phyloP scores from a whole-genome alignment of 1,139 yeast genomes.

The Scheffersomyces titani region DNA sequence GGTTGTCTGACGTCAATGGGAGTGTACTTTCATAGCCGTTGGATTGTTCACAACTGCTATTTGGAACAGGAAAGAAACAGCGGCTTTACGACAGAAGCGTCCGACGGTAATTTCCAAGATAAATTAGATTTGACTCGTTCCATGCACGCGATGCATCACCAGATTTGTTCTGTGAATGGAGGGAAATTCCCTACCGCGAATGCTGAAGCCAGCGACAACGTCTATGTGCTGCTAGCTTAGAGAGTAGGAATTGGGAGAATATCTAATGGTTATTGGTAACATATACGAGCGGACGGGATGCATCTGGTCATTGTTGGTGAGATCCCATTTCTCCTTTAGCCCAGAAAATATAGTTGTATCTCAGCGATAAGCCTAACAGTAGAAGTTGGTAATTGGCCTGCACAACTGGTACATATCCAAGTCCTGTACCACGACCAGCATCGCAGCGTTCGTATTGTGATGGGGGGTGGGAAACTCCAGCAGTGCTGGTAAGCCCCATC shows the following conservation, averaged over 20 bases:
- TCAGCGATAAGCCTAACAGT: not conserved
- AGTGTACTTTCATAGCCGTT: not conserved
- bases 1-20: not conserved
- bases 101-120: conserved; percentile 1
- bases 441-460: not conserved
- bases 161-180: not conserved
- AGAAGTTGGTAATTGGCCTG: not conserved
- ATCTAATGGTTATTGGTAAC: not conserved
- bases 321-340: not conserved
- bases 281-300: not conserved
- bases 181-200: not conserved
- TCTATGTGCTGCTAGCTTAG: not conserved
- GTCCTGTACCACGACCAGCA: not conserved
- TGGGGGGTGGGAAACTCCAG: not conserved
- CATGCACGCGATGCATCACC: conserved; percentile 1
- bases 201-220: not conserved
- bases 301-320: not conserved
- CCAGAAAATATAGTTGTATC: not conserved
- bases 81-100: not conserved
- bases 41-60: not conserved
- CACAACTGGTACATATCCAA: not conserved
- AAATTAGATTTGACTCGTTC: not conserved
- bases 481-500: not conserved
- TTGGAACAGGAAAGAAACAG: not conserved
- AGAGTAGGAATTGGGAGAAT: not conserved